These are phyloP conservation scores for Grigorovia humatica DNA, from an alignment of 805 yeast species.

Conservation along the genomic window DNA sequence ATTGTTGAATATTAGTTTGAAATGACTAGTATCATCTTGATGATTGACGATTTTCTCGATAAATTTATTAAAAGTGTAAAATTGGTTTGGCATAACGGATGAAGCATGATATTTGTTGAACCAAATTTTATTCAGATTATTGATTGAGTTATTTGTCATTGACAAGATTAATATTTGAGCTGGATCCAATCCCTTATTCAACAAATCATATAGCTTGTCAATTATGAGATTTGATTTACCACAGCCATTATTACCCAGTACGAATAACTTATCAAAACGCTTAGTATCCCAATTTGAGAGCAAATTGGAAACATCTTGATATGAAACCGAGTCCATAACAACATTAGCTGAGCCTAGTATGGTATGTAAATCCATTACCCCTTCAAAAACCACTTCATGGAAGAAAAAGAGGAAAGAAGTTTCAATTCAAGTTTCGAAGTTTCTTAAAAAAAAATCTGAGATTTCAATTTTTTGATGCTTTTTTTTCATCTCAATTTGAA, in stretches of 20 bases:
- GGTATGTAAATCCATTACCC: too few species aligned
- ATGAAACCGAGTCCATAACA: not conserved
- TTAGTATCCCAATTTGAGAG: not conserved
- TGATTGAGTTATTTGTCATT: conserved; percentile 45
- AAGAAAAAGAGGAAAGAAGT: too few species aligned
- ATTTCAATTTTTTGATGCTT: too few species aligned
- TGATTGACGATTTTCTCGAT: not conserved
- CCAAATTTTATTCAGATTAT: conserved; percentile 1
- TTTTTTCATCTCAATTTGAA: too few species aligned
- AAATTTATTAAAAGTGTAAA: not conserved
- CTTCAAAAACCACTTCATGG: too few species aligned
- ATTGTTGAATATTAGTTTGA: too few species aligned
- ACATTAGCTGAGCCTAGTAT: not conserved
- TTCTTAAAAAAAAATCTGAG: too few species aligned
- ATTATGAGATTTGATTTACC: conserved; percentile 59
- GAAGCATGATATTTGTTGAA: not conserved
- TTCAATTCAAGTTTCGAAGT: too few species aligned
- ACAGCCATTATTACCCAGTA: conserved; percentile 65
- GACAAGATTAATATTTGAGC: conserved; percentile 50
- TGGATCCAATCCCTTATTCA: conserved; percentile 34
- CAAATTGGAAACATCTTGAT: not conserved
- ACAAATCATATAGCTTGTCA: conserved; percentile 39
- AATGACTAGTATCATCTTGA: not conserved
- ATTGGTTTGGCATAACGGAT: too few species aligned
- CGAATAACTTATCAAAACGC: conserved; percentile 30